These are phyloP conservation scores for Draba incana DNA, from an alignment of 345 rosid genomes.

Conservation along the genomic window DNA sequence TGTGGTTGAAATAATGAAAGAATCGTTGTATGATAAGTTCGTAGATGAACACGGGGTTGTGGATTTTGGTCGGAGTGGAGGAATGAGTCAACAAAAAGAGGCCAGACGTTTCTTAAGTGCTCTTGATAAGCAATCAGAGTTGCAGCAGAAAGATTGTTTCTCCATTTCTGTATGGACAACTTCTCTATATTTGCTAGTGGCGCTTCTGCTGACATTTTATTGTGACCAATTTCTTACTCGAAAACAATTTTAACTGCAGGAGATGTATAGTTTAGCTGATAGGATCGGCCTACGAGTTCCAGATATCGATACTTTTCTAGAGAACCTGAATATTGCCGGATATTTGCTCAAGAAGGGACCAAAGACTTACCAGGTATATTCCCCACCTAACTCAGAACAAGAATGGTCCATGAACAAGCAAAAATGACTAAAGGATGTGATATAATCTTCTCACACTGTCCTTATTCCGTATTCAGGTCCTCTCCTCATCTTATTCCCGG, in stretches of 20 bases:
- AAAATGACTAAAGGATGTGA: not conserved
- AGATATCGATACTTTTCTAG: conserved; percentile 78
- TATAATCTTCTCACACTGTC: not conserved
- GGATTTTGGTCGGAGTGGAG: conserved; percentile 92
- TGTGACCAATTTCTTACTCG: conserved; percentile 18
- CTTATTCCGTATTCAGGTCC: conserved; percentile 62
- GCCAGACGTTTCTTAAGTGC: conserved; percentile 91
- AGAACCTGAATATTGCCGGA: conserved; percentile 89
- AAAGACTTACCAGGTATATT: conserved; percentile 80
- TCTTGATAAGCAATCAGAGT: conserved; percentile 82
- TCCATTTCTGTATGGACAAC: conserved; percentile 66
- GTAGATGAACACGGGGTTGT: conserved; percentile 90
- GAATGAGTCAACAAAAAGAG: conserved; percentile 98
- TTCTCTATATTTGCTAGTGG: conserved; percentile 13
- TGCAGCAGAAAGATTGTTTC: conserved; percentile 86
- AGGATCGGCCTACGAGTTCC: conserved; percentile 88
- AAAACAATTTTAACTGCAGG: conserved; percentile 49
- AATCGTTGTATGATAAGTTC: conserved; percentile 88
- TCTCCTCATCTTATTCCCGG: conserved; percentile 76
- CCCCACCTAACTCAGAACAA: conserved; percentile 17
- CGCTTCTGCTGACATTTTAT: conserved; percentile 8
- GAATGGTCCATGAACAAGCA: conserved; percentile 7
- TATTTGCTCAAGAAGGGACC: conserved; percentile 92
- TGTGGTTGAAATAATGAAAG: conserved; percentile 95
- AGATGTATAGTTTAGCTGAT: conserved; percentile 92